Conservation (phyloP, 1,139 yeast species). For the Blastobotrys niveus region DNA sequence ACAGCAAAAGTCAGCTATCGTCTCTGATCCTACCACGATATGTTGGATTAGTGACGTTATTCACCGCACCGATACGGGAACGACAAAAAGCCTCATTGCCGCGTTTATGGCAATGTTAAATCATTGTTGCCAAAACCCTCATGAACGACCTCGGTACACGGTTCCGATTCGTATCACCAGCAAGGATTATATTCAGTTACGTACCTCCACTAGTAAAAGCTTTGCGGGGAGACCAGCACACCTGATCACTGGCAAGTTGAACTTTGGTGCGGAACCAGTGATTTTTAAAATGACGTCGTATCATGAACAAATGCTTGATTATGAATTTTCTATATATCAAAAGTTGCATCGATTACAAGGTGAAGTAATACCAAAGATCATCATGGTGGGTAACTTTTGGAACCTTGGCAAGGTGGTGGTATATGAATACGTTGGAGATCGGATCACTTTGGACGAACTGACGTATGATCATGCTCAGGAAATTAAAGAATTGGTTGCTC, state of each 20-base stretch:
- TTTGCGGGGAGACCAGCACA: background rate
- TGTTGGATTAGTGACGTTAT: background rate
- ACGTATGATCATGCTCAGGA: background rate
- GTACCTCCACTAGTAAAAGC: background rate
- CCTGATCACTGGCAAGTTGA: background rate
- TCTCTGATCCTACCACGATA: background rate
- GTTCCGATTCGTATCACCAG: constrained; percentile 4
- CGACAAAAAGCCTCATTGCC: background rate
- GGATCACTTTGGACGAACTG: constrained; percentile 4
- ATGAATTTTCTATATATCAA: background rate
- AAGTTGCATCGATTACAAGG: background rate
- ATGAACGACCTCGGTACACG: background rate
- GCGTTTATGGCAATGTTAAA: background rate
- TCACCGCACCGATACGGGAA: background rate
- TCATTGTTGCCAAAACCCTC: background rate
- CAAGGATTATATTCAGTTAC: constrained; percentile 1
- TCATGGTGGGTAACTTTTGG: constrained; percentile 8
- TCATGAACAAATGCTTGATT: background rate
- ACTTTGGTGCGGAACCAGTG: background rate
- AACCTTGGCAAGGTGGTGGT: constrained; percentile 6
- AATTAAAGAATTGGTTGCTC: constrained; percentile 1
- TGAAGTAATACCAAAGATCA: background rate
- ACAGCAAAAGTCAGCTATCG: too few species aligned
- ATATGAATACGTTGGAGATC: constrained; percentile 1
- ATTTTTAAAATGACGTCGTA: background rate